Percentiles rank a stretch among this genome's conserved stretches.
phyloP scores from a whole-genome alignment of 2,329 filamentous ascomycete genomes.

The Trichoderma sp. region DNA sequence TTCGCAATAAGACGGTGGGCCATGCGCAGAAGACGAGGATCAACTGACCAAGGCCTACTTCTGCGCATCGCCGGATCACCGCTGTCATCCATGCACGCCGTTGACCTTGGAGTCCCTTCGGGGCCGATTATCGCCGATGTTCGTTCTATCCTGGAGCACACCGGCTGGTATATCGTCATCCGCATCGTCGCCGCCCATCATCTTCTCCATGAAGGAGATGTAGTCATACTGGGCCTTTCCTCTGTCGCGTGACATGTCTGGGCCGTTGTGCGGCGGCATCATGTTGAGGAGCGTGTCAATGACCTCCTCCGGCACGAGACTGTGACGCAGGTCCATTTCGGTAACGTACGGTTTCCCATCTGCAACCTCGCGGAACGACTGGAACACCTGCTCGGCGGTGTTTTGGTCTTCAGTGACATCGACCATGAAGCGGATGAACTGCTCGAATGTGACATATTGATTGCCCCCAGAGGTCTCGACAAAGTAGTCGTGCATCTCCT shows the following conservation, averaged over 20 bases:
- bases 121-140: slow-evolving; percentile 40
- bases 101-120: slow-evolving; percentile 42
- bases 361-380: slow-evolving; percentile 95
- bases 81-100: slow-evolving; percentile 33
- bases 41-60: not conserved
- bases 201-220: slow-evolving; percentile 92
- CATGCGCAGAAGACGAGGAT: not conserved
- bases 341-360: slow-evolving; percentile 99
- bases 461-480: slow-evolving; percentile 77
- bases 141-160: slow-evolving; percentile 43
- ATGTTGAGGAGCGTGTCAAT: slow-evolving; percentile 88
- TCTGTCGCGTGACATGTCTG: slow-evolving; percentile 82
- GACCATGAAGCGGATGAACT: slow-evolving; percentile 99
- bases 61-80: not conserved
- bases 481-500: slow-evolving; percentile 98
- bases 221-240: slow-evolving; percentile 91
- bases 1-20: slow-evolving; percentile 1
- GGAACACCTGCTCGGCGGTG: slow-evolving; percentile 96
- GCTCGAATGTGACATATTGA: slow-evolving; percentile 90
- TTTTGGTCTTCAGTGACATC: slow-evolving; percentile 99
- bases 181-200: slow-evolving; percentile 56
- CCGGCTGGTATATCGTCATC: slow-evolving; percentile 36
- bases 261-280: slow-evolving; percentile 82
- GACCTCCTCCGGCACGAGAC: slow-evolving; percentile 92
- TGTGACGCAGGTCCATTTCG: slow-evolving; percentile 93